A percentile compares a stretch with the other conserved stretches of the same genome.
These are phyloP conservation scores for Beta macrorhiza DNA, from an alignment of 179 eudicot genomes.

Conservation along the genomic window DNA sequence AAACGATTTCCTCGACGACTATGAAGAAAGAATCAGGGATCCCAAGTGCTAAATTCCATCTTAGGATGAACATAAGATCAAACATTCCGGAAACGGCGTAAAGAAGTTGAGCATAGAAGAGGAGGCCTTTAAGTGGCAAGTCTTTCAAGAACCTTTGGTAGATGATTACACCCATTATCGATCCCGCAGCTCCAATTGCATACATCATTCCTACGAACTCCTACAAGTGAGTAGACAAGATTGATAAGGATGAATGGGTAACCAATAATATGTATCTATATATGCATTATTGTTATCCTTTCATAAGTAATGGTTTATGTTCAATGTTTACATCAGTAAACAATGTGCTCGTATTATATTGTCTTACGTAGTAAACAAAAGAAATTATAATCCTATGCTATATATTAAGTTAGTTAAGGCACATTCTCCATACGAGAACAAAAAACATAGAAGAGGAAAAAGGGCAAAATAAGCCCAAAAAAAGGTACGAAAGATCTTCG, in stretches of 20 bases:
- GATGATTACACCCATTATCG: conserved; percentile 25
- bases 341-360: no score
- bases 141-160: conserved; percentile 37
- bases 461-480: no score
- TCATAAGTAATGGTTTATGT: no score
- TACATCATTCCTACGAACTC: conserved; percentile 56
- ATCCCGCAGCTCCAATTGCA: conserved; percentile 34
- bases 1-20: conserved; percentile 43
- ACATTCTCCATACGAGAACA: no score
- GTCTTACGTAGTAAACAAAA: no score
- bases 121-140: conserved; percentile 37
- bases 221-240: conserved; percentile 28
- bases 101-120: conserved; percentile 47
- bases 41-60: conserved; percentile 46
- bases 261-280: no score
- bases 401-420: no score
- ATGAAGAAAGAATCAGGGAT: conserved; percentile 54
- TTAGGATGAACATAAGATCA: conserved; percentile 49
- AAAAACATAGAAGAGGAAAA: no score
- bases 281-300: no score
- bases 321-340: no score
- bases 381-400: no score
- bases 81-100: conserved; percentile 47
- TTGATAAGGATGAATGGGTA: neutral
- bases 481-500: no score